These are phyloP conservation scores for Paraglomus brasilianum DNA, from an alignment of 192 early-diverging fungal genomes.

Conservation along the genomic window DNA sequence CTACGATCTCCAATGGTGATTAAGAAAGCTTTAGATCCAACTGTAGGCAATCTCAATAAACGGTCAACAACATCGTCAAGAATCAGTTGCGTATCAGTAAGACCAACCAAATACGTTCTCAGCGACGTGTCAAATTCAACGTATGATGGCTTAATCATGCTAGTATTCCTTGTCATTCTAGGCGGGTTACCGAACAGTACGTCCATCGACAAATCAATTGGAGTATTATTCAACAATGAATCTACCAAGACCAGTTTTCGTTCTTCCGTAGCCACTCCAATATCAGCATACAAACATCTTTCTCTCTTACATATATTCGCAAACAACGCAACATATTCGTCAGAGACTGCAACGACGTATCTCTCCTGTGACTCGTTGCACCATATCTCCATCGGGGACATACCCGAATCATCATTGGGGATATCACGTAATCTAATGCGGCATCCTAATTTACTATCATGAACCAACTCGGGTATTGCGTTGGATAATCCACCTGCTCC, in stretches of 20 bases:
- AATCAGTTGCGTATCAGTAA: constrained; percentile 36
- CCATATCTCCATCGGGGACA: constrained; percentile 99
- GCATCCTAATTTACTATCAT: constrained; percentile 91
- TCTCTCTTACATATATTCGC: constrained; percentile 81
- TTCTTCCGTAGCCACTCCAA: constrained; percentile 86
- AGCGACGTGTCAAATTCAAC: constrained; percentile 60
- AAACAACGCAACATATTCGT: constrained; percentile 68
- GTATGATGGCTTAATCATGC: constrained; percentile 50
- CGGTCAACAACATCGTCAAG: constrained; percentile 68
- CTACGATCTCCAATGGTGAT: constrained; percentile 98
- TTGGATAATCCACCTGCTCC: constrained; percentile 99
- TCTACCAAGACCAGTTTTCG: constrained; percentile 80
- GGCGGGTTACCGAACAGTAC: constrained; percentile 97
- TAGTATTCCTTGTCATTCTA: constrained; percentile 82
- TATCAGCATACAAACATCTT: constrained; percentile 87
- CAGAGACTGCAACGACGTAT: constrained; percentile 90
- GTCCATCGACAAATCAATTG: constrained; percentile 94
- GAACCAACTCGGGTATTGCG: constrained; percentile 96
- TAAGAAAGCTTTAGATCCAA: constrained; percentile 93
- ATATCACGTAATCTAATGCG: constrained; percentile 88
- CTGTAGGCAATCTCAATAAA: constrained; percentile 81
- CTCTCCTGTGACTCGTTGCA: constrained; percentile 99
- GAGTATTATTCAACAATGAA: constrained; percentile 55
- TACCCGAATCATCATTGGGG: constrained; percentile 83
- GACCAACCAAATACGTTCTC: constrained; percentile 56